A percentile compares a stretch with the other conserved stretches of the same genome.
Conservation (phyloP, 2,329 filamentous ascomycete species). For the Paecilomyces dactylethromorphus region DNA sequence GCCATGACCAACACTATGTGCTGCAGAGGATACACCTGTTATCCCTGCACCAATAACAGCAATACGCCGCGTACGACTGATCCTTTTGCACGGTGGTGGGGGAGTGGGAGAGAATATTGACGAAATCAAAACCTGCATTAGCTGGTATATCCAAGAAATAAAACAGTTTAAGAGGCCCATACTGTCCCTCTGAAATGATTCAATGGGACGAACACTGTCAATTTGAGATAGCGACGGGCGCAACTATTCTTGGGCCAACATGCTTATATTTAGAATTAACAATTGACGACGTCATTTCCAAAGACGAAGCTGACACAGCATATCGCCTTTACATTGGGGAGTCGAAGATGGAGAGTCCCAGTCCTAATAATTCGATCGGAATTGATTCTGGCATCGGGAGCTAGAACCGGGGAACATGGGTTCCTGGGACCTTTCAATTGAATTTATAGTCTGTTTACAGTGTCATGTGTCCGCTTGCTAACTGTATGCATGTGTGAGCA, state of each 20-base stretch:
- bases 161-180: neutral
- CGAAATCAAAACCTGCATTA: neutral
- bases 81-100: constrained; percentile 47
- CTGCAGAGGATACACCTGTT: constrained; percentile 69
- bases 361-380: neutral
- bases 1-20: constrained; percentile 78
- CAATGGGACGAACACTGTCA: neutral
- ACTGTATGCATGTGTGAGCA: no score
- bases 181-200: neutral
- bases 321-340: neutral
- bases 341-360: neutral
- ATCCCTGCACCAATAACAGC: constrained; percentile 67
- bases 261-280: neutral
- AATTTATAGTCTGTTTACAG: no score
- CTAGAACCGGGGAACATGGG: neutral
- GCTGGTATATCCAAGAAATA: neutral
- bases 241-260: neutral
- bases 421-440: neutral
- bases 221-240: neutral
- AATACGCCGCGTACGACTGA: constrained; percentile 55
- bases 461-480: no score
- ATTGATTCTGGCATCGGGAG: neutral
- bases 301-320: neutral
- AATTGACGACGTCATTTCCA: neutral
- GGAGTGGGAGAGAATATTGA: constrained; percentile 62